A percentile compares a stretch with the other conserved stretches of the same genome.
phyloP scores from a whole-genome alignment of 2,329 filamentous ascomycete species.

The Plenodomus lindquistii region DNA sequence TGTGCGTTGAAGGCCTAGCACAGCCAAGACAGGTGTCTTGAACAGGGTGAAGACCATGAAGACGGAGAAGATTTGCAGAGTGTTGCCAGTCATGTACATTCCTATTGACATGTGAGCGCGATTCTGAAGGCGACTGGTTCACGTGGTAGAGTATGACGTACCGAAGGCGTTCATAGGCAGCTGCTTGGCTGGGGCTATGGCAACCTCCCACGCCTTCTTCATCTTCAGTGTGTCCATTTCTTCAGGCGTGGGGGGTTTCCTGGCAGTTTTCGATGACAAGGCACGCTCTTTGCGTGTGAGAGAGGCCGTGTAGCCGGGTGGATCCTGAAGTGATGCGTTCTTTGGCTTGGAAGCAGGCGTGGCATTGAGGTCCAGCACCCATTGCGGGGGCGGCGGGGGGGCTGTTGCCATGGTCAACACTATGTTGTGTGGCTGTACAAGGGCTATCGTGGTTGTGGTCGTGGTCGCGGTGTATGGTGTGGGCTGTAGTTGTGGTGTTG shows the following conservation, averaged over 20 bases:
- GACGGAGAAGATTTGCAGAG: conserved; percentile 97
- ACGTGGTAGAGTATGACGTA: conserved; percentile 14
- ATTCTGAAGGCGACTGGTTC: conserved; percentile 2
- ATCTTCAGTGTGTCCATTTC: conserved; percentile 96
- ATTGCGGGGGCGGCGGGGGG: conserved; percentile 65
- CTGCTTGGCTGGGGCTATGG: conserved; percentile 88
- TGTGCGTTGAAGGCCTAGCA: conserved; percentile 81
- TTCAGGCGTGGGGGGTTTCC: conserved; percentile 71
- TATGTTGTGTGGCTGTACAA: not conserved
- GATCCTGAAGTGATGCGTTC: conserved; percentile 73
- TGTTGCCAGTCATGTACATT: conserved; percentile 99
- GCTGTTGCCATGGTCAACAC: conserved; percentile 20
- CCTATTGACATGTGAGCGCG: conserved; percentile 22
- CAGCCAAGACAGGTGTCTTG: conserved; percentile 88
- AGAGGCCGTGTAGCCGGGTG: conserved; percentile 74
- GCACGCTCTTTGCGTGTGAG: conserved; percentile 47
- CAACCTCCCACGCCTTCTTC: conserved; percentile 98
- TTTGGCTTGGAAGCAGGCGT: conserved; percentile 70
- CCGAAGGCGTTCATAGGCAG: conserved; percentile 98
- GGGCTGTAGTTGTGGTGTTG: conserved; percentile 9
- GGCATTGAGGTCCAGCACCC: conserved; percentile 79
- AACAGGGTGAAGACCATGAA: conserved; percentile 99
- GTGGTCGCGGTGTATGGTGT: conserved; percentile 3
- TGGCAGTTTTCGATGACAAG: conserved; percentile 48
- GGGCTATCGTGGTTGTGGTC: too few species aligned